Base-by-base conservation (phyloP, 2,329 filamentous ascomycete genomes). In the Ascocoryne sarcoides region DNA sequence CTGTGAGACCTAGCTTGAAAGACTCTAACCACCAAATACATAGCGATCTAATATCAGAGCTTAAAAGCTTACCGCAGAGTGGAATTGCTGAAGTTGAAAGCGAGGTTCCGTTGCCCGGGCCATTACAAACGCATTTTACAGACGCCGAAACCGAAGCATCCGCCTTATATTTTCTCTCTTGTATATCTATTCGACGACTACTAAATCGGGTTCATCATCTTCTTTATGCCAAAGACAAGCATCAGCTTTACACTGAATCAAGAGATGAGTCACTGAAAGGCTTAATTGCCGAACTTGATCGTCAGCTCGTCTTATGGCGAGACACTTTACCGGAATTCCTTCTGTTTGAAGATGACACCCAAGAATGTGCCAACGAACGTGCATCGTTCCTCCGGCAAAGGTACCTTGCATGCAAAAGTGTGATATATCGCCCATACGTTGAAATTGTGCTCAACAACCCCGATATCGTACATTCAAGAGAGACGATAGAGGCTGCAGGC, bases 61-160 rank as follows among this genome's bases (percentile, higher is more conserved):
- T 74, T 3, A 69, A 69, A 3, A 65, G 65, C 2, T 63, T 71
- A 10, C 69, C 70, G 0, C 66, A 68, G 18, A 70, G 65, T 0
- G 70, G 71, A 3, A 68, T 73, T 14, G 66, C 68, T 0, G 63
- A 67, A 5, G 69, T 73, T 18, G 70, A 74, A 43, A 71, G 69
- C 0, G 68, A 66, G 0, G 63, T 72, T 3, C 64, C 66, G 0
- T 55, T 74, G 0, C 69, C 70, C 0, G 67, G 68, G 0, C 57
- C 60, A 0, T 71, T 70, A 51, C 54, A 63, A 36, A 71, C 69
- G 0, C 70, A 73, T 36, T 46, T 54, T 1, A 58, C 57, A 1
- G 39, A 44, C 19, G 31, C 44, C 1, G 46, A 50, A 30, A 48
- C 50, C 7, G 64, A 73, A 45, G 61, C 68, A 23, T 70, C 69